Evolutionary conservation across 495 filamentous ascomycete genomes (phyloP).

Genomic region (Articulospora tetracladia): DNA sequence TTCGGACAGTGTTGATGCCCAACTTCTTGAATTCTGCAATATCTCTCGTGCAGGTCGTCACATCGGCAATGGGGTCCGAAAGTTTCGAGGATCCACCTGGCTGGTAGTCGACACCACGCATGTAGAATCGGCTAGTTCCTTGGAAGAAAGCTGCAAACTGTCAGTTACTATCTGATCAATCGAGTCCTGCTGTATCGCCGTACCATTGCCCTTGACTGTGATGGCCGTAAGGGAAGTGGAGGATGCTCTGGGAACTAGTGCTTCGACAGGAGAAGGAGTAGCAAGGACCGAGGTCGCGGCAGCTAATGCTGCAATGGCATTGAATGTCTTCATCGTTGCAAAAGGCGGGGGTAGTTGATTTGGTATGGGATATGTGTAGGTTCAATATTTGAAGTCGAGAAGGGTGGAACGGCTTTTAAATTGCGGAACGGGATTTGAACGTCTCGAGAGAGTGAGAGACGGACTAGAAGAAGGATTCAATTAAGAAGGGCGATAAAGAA

Average conservation of each 20-base stretch:
- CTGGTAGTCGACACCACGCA: slow-evolving; percentile 94
- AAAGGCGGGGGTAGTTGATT: slow-evolving; percentile 16
- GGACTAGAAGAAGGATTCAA: slow-evolving; percentile 24
- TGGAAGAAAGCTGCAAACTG: slow-evolving; percentile 66
- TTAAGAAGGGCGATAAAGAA: slow-evolving; percentile 10
- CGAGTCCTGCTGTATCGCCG: slow-evolving; percentile 25
- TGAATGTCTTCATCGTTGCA: slow-evolving; percentile 51
- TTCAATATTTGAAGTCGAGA: slow-evolving; percentile 14
- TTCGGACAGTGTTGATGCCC: slow-evolving; percentile 86
- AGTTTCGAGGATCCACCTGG: slow-evolving; percentile 81
- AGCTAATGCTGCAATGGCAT: slow-evolving; percentile 48
- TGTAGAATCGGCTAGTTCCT: slow-evolving; percentile 80
- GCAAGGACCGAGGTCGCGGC: slow-evolving; percentile 46
- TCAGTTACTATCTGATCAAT: slow-evolving; percentile 21
- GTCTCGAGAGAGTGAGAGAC: slow-evolving; percentile 36
- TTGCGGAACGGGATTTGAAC: slow-evolving; percentile 29
- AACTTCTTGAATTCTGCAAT: slow-evolving; percentile 79
- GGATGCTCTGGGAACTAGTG: slow-evolving; percentile 19
- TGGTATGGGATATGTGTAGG: slow-evolving; percentile 4
- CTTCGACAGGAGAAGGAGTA: slow-evolving; percentile 52
- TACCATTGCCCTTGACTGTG: slow-evolving; percentile 53
- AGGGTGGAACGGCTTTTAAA: slow-evolving; percentile 7
- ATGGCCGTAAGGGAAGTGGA: slow-evolving; percentile 39
- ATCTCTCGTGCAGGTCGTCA: slow-evolving; percentile 70
- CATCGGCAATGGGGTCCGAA: slow-evolving; percentile 74